Evolutionary conservation across 768 basidiomycete genomes (phyloP), one percentile per base, ranked within the genome.

Genomic region (Dioszegia aurantiaca): DNA sequence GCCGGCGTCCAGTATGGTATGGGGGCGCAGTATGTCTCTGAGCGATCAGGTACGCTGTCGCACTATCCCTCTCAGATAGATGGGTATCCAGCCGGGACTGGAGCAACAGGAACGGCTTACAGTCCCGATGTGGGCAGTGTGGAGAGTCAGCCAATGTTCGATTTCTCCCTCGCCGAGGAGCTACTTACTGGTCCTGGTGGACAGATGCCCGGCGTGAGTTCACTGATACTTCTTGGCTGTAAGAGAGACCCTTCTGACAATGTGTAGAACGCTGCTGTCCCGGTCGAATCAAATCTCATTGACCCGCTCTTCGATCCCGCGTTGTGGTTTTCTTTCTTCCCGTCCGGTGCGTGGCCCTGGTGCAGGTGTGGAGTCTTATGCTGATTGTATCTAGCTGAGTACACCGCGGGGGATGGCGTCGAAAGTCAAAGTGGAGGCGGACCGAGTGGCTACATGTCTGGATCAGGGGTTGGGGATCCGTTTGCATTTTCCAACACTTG

Each of bases 121-220:
- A 53, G 51, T 21, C 51, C 51, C 24, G 51, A 53, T 23, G 37
- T 53, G 17, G 51, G 51, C 36, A 53, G 51, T 40, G 51, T 53
- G 37, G 51, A 53, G 21, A 53, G 51, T 40, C 51, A 53, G 24
- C 51, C 51, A 17, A 53, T 53, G 51, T 53, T 53, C 28, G 51
- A 53, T n/a, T 53, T 53, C 17, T 39, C n/a, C 10, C 51, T 53
- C 14, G 51, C 51, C 4, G 51, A 53, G 36, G 37, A 53, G 51
- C 27, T 53, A 24, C 24, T 53, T 36, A 36, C 51, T 26, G 51
- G 23, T 4, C 36, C 51, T 19, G 51, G 1, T 26, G 37, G 12
- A 16, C 11, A 10, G 11, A 19, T 53, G 9, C 11, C 23, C 2
- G 51, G 51, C 10, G 36, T 41, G 30, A 53, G 51, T 53, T 12